Base-by-base conservation (phyloP, 2,329 filamentous ascomycete species). In the Dactylella cylindrospora region DNA sequence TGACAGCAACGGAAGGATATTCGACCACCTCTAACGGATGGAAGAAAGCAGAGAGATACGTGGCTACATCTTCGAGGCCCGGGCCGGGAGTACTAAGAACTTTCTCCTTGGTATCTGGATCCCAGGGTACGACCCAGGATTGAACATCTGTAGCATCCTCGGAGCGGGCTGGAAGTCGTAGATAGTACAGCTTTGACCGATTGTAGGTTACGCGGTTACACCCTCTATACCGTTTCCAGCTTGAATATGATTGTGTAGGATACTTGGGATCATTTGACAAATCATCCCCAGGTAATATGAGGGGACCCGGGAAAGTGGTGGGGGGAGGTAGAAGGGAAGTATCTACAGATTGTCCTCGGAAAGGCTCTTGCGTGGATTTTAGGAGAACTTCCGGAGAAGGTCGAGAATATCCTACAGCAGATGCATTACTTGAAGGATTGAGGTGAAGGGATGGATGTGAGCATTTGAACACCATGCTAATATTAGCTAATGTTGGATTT, bases 251-350 rank as follows among this genome's bases (percentile, higher is more conserved):
- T 78, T 86, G 82, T 0, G 77, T 71, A 1, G 76, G 73, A 31
- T 74, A 75, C 3, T 76, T 72, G 0, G 79, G 77, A 31, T 84
- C 78, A 26, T 75, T 70, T 0, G 78, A 76, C 1, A 86, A 73
- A 15, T 80, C 79, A 67, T 85, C 83, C 2, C 73, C 75, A 0
- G 83, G 83, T 0, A 86, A 71, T 0, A 84, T 73, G 4, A 86
- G 68, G 0, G 83, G 81, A 0, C 74, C 79, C 0, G 82, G 83
- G 62, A 84, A 86, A 0, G 73, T 71, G 25, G 57, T 66, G 0
- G 54, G n/a, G 15, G 32, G 25, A 12, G 40, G 54, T 1, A 35
- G 15, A 17, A 31, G 10, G 10, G 20, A 15, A 9, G 8, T 25
- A 8, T 8, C 28, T 15, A 26, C 9, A 19, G 19, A 23, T 17